Percentiles rank a stretch among this genome's conserved stretches.
These are phyloP conservation scores for Xerocomellus intermedius DNA, from an alignment of 768 basidiomycete species.

Conservation along the genomic window DNA sequence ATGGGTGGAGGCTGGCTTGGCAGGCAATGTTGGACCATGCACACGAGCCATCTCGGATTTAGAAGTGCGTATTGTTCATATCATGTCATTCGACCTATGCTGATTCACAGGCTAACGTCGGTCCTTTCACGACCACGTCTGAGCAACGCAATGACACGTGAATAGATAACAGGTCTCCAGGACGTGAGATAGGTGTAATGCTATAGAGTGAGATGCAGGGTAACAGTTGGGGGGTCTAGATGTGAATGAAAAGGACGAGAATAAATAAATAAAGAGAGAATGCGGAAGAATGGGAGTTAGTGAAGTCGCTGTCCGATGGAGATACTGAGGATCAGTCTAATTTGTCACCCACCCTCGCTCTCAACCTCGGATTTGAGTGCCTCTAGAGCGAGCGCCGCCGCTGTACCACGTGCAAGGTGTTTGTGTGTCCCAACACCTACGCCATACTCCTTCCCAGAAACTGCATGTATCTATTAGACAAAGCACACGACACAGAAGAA, in stretches of 20 bases:
- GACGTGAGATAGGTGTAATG: slow-evolving; percentile 1
- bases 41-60: slow-evolving; percentile 7
- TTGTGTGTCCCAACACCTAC: slow-evolving; percentile 51
- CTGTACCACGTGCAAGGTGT: slow-evolving; percentile 48
- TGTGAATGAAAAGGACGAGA: neutral
- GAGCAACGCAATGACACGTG: neutral
- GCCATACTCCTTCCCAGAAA: slow-evolving; percentile 49
- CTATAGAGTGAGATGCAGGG: slow-evolving; percentile 8
- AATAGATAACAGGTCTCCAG: slow-evolving; percentile 13
- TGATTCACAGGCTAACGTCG: neutral
- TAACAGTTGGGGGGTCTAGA: neutral
- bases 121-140: slow-evolving; percentile 7
- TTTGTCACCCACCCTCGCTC: slow-evolving; percentile 14
- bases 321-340: neutral
- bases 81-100: slow-evolving; percentile 5
- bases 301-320: neutral
- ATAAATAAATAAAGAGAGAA: slow-evolving; percentile 8
- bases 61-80: slow-evolving; percentile 6
- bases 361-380: slow-evolving; percentile 32
- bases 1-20: neutral
- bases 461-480: slow-evolving; percentile 34
- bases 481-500: slow-evolving; percentile 1
- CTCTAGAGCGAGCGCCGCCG: slow-evolving; percentile 33
- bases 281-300: neutral
- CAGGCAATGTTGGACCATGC: slow-evolving; percentile 10